Evolutionary conservation across 2,329 filamentous ascomycete species (phyloP), one percentile per base, ranked within the genome.

Genomic region (Ascochyta rabiei): DNA sequence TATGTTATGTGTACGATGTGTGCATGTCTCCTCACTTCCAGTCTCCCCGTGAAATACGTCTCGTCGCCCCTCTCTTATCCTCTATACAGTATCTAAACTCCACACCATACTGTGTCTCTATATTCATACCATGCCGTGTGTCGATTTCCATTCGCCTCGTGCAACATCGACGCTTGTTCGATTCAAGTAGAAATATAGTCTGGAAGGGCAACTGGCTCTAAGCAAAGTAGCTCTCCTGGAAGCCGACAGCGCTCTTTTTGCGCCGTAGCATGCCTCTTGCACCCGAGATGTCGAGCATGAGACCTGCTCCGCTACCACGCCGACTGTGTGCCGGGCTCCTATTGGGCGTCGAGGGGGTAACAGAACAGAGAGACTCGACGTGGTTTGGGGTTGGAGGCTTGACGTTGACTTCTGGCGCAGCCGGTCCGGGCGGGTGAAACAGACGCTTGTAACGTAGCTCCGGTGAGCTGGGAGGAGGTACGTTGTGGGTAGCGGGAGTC

Each of bases 361-460:
- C 18, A 34, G 51, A 35, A 55, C 56, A 21, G 37, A 62, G 13
- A 54, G 47, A 42, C 42, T 55, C 9, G 57, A 53, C 37, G 44
- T 56, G 46, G 35, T 44, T 48, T 21, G 48, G 48, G n/a, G 30
- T 39, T 0, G 59, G 48, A 34, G 48, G 38, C 9, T 53, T 45
- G 26, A 52, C 48, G 21, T 39, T 44, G 13, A 53, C n/a, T 23
- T 67, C 63, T 4, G 60, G 58, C 3, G 58, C 59, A 12, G 61
- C 57, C 2, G 60, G 59, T 1, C 56, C 56, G 2, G 66, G 56
- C 1, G 67, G 63, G 28, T 79, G 77, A 53, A 79, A 79, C 0
- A 79, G 60, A 4, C 68, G 67, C 62, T 78, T 78, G 55, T 79
- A 80, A 4, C 69, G 69, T 1, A 70, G 54, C 49, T 78, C 76